These are phyloP conservation scores for Cryphonectria parasitica DNA, from an alignment of 2,329 filamentous ascomycete genomes.

Conservation along the genomic window DNA sequence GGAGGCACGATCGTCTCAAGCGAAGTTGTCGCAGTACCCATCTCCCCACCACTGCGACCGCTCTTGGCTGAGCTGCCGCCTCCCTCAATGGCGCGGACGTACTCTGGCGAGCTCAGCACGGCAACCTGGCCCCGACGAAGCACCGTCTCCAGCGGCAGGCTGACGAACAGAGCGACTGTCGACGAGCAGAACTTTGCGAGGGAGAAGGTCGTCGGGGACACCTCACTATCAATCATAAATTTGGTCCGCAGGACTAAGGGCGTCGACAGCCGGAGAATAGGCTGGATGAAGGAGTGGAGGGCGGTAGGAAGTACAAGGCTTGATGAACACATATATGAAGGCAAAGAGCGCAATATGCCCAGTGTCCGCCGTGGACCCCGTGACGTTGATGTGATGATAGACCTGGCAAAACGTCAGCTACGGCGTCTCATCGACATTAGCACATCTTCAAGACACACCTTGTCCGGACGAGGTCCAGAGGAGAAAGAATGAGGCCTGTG, in stretches of 20 bases:
- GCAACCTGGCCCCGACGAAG: constrained; percentile 85
- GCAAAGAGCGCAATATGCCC: constrained; percentile 75
- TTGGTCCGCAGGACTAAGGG: constrained; percentile 86
- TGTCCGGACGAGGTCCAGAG: constrained; percentile 88
- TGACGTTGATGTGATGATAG: constrained; percentile 83
- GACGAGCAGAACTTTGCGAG: constrained; percentile 81
- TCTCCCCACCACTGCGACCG: constrained; percentile 20
- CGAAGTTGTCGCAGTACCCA: constrained; percentile 34
- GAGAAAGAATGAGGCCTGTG: constrained; percentile 80
- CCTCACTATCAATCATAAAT: constrained; percentile 78
- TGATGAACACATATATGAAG: constrained; percentile 73
- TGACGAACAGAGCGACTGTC: constrained; percentile 78
- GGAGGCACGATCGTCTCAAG: constrained; percentile 78
- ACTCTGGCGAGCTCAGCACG: constrained; percentile 62
- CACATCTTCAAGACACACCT: constrained; percentile 47
- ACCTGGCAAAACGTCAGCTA: constrained; percentile 49
- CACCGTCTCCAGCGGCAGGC: constrained; percentile 89
- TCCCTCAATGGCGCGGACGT: constrained; percentile 52
- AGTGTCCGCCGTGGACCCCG: constrained; percentile 77
- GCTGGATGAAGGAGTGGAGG: constrained; percentile 82
- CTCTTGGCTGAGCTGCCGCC: constrained; percentile 32
- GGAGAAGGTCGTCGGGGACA: constrained; percentile 81
- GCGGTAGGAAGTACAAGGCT: constrained; percentile 81
- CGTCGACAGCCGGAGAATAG: constrained; percentile 78
- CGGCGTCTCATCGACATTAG: too few relatives aligned